phyloP scores from a whole-genome alignment of 1,284 basidiomycete species.

The Cutaneotrichosporon spelunceum region DNA sequence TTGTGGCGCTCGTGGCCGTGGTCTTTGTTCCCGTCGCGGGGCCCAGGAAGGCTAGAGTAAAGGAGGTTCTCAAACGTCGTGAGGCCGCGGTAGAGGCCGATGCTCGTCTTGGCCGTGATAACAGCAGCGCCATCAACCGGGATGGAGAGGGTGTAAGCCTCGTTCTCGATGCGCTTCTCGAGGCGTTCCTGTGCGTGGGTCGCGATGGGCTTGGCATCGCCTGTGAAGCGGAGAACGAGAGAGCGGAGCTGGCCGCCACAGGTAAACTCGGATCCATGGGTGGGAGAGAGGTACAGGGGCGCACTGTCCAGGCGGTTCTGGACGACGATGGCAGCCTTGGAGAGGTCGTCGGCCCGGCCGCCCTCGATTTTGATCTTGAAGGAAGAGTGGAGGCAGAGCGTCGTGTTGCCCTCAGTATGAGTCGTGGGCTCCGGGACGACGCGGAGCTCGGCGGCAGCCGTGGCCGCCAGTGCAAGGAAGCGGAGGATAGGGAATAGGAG shows the following conservation, averaged over 20 bases:
- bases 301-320: not conserved
- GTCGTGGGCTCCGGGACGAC: conserved; percentile 52
- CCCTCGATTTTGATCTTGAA: conserved; percentile 4
- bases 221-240: conserved; percentile 2
- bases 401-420: conserved; percentile 56
- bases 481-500: not conserved
- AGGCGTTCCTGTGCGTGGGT: conserved; percentile 21
- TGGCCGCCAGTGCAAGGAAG: not conserved
- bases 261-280: conserved; percentile 29
- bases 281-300: conserved; percentile 25
- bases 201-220: not conserved
- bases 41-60: not conserved
- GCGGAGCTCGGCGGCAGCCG: conserved; percentile 6
- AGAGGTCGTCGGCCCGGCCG: conserved; percentile 2
- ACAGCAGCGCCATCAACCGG: conserved; percentile 5
- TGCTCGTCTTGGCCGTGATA: not conserved
- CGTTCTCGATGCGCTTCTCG: conserved; percentile 3
- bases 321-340: not conserved
- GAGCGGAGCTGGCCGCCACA: not conserved
- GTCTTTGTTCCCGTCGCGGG: not conserved
- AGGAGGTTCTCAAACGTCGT: conserved; percentile 74
- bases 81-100: conserved; percentile 63
- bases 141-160: conserved; percentile 13
- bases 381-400: conserved; percentile 45
- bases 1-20: not conserved